A percentile compares a stretch with the other conserved stretches of the same genome.
Evolutionary conservation across 2,329 filamentous ascomycete genomes (phyloP).

Genomic region (Diaporthe amygdali): DNA sequence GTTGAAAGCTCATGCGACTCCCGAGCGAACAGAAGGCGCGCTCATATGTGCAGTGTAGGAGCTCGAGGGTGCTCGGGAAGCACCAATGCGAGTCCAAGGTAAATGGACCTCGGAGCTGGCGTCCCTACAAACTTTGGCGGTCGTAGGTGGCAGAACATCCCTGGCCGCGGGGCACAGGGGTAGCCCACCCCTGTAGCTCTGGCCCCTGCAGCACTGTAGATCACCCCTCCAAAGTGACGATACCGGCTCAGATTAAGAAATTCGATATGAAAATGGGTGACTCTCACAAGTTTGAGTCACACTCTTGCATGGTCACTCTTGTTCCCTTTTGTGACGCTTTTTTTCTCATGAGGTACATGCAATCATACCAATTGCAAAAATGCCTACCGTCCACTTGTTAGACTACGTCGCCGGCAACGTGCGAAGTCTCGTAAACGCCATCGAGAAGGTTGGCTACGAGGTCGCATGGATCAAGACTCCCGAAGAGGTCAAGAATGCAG

Average conservation of each 20-base stretch:
- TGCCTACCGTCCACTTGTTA: slow-evolving; percentile 79
- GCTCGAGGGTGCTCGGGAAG: not conserved
- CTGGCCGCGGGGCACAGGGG: slow-evolving; percentile 12
- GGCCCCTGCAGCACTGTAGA: slow-evolving; percentile 5
- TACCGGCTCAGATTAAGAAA: slow-evolving; percentile 17
- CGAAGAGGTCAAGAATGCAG: slow-evolving; percentile 81
- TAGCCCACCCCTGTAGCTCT: not conserved
- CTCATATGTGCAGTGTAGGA: too few relatives aligned
- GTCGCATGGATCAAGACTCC: slow-evolving; percentile 92
- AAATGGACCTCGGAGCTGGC: not conserved
- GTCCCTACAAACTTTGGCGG: slow-evolving; percentile 33
- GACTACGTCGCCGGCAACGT: slow-evolving; percentile 97
- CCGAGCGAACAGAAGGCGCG: not conserved
- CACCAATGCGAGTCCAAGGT: too few relatives aligned
- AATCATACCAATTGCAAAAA: slow-evolving; percentile 42
- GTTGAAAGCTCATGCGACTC: not conserved
- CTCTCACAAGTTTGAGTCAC: slow-evolving; percentile 12
- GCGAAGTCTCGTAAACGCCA: slow-evolving; percentile 93
- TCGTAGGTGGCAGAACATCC: slow-evolving; percentile 33
- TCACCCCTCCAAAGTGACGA: slow-evolving; percentile 19
- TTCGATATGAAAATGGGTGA: slow-evolving; percentile 17
- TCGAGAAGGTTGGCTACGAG: slow-evolving; percentile 91
- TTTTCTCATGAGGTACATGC: not conserved
- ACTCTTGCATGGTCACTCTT: not conserved
- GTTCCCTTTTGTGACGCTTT: not conserved